Evolutionary conservation across 441 rosid genomes (phyloP).

Genomic region (Populus trichocarpa): DNA sequence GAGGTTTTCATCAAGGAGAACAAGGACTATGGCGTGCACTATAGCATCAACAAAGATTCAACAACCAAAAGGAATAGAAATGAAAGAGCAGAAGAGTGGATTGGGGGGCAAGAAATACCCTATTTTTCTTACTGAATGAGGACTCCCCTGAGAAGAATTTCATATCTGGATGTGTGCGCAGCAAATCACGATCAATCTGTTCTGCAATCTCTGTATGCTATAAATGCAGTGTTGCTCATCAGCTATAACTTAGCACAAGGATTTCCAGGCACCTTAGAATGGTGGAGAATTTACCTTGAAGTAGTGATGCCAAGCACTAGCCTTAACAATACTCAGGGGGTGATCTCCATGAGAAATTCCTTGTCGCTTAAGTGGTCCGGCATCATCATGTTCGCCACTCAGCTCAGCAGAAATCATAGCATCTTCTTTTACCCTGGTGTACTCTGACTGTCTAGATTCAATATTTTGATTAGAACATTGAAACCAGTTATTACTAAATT

Average conservation of each 20-base stretch:
- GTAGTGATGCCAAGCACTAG: conserved; percentile 59
- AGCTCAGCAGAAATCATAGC: conserved; percentile 23
- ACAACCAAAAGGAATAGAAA: not conserved
- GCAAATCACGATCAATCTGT: conserved; percentile 69
- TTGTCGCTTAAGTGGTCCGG: conserved; percentile 55
- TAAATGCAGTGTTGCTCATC: conserved; percentile 15
- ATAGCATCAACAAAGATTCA: not conserved
- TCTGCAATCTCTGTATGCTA: conserved; percentile 64
- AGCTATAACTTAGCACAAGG: conserved; percentile 12
- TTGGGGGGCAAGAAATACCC: conserved; percentile 28
- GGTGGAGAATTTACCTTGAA: conserved; percentile 44
- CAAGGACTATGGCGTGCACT: not conserved
- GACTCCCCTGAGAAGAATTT: conserved; percentile 65
- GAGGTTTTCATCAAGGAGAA: not conserved
- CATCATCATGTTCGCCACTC: conserved; percentile 28
- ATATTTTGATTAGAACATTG: conserved; percentile 30
- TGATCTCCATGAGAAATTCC: conserved; percentile 68
- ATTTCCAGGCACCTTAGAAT: conserved; percentile 5
- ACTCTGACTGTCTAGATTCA: conserved; percentile 58
- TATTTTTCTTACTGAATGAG: conserved; percentile 45
- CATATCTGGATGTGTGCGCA: conserved; percentile 62
- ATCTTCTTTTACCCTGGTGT: conserved; percentile 29
- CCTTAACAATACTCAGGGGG: conserved; percentile 60
- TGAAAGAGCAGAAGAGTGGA: not conserved
- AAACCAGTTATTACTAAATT: conserved; percentile 14